A percentile compares a stretch with the other conserved stretches of the same genome.
phyloP scores from a whole-genome alignment of 306 rosid species.

The Trifolium repens region DNA sequence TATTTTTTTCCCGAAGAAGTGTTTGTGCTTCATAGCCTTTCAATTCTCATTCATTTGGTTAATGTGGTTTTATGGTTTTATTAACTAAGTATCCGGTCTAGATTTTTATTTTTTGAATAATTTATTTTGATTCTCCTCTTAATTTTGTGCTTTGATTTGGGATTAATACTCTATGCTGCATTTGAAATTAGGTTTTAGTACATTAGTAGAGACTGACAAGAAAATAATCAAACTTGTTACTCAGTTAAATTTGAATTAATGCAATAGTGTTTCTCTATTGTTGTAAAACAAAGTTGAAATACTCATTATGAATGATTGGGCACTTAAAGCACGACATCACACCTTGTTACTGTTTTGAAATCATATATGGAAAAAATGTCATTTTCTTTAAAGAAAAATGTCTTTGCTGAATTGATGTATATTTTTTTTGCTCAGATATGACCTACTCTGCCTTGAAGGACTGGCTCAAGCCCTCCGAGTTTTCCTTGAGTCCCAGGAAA shows the following conservation, averaged over 20 bases:
- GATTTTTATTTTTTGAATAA: neutral
- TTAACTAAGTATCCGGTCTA: neutral
- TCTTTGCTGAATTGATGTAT: conserved; percentile 26
- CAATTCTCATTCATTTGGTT: neutral
- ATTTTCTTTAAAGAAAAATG: neutral
- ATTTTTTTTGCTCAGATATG: conserved; percentile 62
- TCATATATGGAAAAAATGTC: neutral
- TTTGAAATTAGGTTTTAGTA: neutral
- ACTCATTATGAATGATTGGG: conserved; percentile 6
- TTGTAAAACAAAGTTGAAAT: neutral
- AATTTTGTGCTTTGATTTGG: neutral
- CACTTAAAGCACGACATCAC: neutral
- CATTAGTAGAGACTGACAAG: conserved; percentile 2
- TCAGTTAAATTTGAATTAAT: conserved; percentile 16
- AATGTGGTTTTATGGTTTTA: neutral
- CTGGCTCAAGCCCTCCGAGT: conserved; percentile 82
- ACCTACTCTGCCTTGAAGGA: conserved; percentile 93
- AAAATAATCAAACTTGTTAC: neutral
- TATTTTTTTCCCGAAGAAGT: no score
- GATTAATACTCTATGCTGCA: neutral
- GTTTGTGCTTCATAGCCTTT: neutral
- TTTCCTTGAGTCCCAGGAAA: conserved; percentile 61
- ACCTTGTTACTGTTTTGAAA: neutral
- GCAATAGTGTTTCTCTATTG: neutral
- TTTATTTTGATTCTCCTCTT: neutral